Evolutionary conservation across 2,329 filamentous ascomycete species (phyloP).

Genomic region (Sporothrix protearum): DNA sequence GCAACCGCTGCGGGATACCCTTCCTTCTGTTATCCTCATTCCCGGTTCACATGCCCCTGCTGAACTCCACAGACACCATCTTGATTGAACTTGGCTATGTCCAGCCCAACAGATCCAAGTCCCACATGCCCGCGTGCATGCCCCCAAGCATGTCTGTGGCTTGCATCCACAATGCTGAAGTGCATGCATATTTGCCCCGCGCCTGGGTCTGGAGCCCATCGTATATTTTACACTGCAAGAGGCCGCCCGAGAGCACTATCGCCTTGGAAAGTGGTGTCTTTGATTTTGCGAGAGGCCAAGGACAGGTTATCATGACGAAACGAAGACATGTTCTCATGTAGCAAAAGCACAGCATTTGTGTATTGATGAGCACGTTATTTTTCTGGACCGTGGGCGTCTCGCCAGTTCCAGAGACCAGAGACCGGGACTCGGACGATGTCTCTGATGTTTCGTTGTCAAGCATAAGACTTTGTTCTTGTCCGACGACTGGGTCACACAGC

Average conservation of each 20-base stretch:
- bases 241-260: neutral
- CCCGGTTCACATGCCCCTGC: too few species aligned
- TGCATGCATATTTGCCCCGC: constrained; percentile 6
- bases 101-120: too few species aligned
- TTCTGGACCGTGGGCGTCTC: neutral
- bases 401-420: too few species aligned
- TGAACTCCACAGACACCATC: too few species aligned
- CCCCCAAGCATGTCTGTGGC: neutral
- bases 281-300: neutral
- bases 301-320: neutral
- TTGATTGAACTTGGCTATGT: too few species aligned
- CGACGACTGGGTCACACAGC: neutral
- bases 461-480: neutral
- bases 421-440: constrained; percentile 10
- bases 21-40: neutral
- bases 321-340: neutral
- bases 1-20: neutral
- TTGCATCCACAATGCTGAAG: neutral
- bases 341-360: neutral
- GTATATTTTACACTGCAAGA: neutral
- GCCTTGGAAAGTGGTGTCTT: neutral
- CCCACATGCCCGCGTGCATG: neutral
- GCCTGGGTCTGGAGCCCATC: neutral
- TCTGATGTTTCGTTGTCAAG: neutral
- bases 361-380: constrained; percentile 1